Base-by-base conservation (phyloP, 768 basidiomycete species). In the Infundibulicybe gibba region DNA sequence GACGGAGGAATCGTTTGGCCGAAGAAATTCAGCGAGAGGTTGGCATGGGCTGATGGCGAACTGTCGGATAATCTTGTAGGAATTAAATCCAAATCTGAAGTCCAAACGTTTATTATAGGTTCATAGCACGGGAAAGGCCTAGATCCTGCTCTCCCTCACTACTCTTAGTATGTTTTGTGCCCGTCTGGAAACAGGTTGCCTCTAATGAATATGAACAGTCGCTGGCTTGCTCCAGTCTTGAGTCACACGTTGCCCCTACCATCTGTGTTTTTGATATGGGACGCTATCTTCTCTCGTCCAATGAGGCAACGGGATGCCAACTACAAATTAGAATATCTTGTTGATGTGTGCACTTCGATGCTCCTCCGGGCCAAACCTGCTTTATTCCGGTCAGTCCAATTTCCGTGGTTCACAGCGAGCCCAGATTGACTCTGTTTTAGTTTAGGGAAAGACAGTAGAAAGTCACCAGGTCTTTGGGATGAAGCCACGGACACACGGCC, bases 91-190 rank as follows among this genome's bases (percentile, higher is more conserved):
- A 10, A 14, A 14, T 51, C 44, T 46, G 43, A 10, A 8, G 30
- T 41, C 50, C 49, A 17, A 44, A n/a, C 40, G 33, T 48, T 20
- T 51, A 15, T 48, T 38, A 40, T 44, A 30, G 15, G 25, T 33
- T 41, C 48, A 15, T 52, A 90, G 88, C 70, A 76, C 57, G 61
- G 63, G 9, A 81, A 79, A 52, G 83, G 87, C 1, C 67, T 91
- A 6, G 83, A 87, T 56, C 88, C 88, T 16, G 64, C 72, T 20
- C 66, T 84, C 20, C 88, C 88, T 2, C 87, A 90, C 65, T 90
- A 87, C 61, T 88, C 88, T 41, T 85, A 84, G 88, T 90, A 64
- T 52, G 87, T 65, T 15, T 38, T 39, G 33, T 33, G 42, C 45
- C 15, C 35, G 40, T 43, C 32, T 38, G 10, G 17, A 6, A 43